Percentiles rank a stretch among this genome's conserved stretches.
phyloP scores from a whole-genome alignment of 2,329 filamentous ascomycete species.

The Aspergillus melleus region DNA sequence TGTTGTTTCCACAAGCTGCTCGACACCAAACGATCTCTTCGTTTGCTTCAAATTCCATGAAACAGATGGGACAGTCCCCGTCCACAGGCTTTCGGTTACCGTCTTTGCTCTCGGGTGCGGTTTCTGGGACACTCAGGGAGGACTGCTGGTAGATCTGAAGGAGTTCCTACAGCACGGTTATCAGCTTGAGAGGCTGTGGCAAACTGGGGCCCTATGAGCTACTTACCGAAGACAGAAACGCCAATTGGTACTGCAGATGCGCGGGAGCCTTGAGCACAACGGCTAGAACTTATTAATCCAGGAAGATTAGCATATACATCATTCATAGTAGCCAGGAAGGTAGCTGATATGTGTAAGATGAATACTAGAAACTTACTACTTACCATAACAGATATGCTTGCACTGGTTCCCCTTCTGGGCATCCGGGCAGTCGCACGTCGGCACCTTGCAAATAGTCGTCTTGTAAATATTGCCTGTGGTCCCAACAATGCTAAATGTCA shows the following conservation, averaged over 20 bases:
- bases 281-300: slow-evolving; percentile 49
- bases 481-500: slow-evolving; percentile 59
- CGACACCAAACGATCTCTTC: slow-evolving; percentile 59
- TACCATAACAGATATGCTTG: slow-evolving; percentile 63
- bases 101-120: slow-evolving; percentile 35
- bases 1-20: slow-evolving; percentile 62
- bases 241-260: slow-evolving; percentile 60
- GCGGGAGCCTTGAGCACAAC: slow-evolving; percentile 58
- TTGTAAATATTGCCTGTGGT: slow-evolving; percentile 64
- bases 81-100: slow-evolving; percentile 60
- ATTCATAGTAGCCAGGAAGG: not conserved
- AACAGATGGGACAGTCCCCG: slow-evolving; percentile 65
- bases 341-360: not conserved
- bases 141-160: slow-evolving; percentile 56
- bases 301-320: slow-evolving; percentile 10
- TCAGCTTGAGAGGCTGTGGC: not conserved
- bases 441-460: slow-evolving; percentile 54
- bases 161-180: slow-evolving; percentile 48
- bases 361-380: slow-evolving; percentile 10
- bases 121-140: slow-evolving; percentile 49
- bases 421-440: slow-evolving; percentile 58
- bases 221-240: slow-evolving; percentile 54
- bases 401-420: slow-evolving; percentile 58
- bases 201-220: not conserved
- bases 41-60: slow-evolving; percentile 53